phyloP scores from a whole-genome alignment of 257 asterid species.

The Ehretia macrophylla region DNA sequence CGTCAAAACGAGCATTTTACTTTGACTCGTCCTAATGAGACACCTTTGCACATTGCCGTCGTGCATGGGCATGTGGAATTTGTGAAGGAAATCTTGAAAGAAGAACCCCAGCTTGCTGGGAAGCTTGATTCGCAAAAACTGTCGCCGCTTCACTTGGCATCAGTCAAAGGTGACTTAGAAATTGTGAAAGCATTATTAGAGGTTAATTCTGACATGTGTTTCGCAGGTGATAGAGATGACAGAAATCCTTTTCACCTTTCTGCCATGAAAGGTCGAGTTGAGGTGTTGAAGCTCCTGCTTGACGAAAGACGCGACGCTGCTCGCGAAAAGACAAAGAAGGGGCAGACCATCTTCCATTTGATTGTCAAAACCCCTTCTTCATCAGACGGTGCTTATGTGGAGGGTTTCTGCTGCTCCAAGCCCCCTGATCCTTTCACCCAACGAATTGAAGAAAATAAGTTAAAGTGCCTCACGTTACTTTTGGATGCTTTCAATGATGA shows the following conservation, averaged over 20 bases:
- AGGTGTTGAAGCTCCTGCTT: slow-evolving; percentile 23
- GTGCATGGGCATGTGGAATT: slow-evolving; percentile 24
- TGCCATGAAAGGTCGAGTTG: slow-evolving; percentile 36
- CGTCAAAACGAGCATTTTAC: too few relatives aligned
- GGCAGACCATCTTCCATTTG: slow-evolving; percentile 34
- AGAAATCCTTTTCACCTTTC: too few relatives aligned
- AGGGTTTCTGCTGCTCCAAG: too few relatives aligned
- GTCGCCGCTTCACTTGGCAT: slow-evolving; percentile 50
- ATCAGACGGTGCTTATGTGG: slow-evolving; percentile 13
- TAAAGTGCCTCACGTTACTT: too few relatives aligned
- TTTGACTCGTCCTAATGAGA: slow-evolving; percentile 27
- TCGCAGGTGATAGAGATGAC: too few relatives aligned
- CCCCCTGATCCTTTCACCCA: too few relatives aligned
- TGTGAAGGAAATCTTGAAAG: slow-evolving; percentile 21
- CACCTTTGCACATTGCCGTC: slow-evolving; percentile 46
- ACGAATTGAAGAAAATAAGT: too few relatives aligned
- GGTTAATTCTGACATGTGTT: too few relatives aligned
- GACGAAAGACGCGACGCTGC: slow-evolving; percentile 26
- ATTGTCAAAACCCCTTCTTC: slow-evolving; percentile 34
- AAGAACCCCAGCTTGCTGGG: slow-evolving; percentile 23
- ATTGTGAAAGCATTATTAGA: too few relatives aligned
- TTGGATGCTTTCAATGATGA: too few relatives aligned
- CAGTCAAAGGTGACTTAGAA: too few relatives aligned
- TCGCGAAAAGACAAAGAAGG: slow-evolving; percentile 27
- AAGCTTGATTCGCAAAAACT: slow-evolving; percentile 28